These are phyloP conservation scores for Xylaria sp. DNA, from an alignment of 2,329 filamentous ascomycete genomes.

Conservation along the genomic window DNA sequence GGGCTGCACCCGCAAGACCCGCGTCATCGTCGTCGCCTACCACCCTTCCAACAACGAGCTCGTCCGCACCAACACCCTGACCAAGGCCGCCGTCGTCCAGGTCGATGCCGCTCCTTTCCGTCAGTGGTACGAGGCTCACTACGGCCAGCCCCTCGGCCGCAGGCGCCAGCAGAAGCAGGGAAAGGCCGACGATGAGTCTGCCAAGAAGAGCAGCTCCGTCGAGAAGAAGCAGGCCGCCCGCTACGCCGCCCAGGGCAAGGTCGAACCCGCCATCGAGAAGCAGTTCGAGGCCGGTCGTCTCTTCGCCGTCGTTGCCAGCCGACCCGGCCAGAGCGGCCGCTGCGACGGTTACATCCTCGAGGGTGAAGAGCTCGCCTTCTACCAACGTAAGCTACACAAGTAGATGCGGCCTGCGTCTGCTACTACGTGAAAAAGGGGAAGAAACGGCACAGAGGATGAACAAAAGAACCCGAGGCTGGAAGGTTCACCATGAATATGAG, in stretches of 20 bases:
- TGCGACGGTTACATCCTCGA: slow-evolving; percentile 98
- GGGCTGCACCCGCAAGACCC: slow-evolving; percentile 97
- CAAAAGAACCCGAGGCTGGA: slow-evolving; percentile 35
- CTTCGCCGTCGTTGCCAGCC: slow-evolving; percentile 90
- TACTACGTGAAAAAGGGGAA: slow-evolving; percentile 23
- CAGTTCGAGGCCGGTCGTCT: slow-evolving; percentile 99
- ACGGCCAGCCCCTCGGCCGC: slow-evolving; percentile 89
- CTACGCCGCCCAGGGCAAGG: slow-evolving; percentile 86
- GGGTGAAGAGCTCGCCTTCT: slow-evolving; percentile 99
- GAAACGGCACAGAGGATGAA: slow-evolving; percentile 36
- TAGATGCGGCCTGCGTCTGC: slow-evolving; percentile 63
- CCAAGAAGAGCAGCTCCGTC: slow-evolving; percentile 94
- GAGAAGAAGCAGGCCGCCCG: slow-evolving; percentile 96
- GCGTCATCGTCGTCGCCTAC: slow-evolving; percentile 98
- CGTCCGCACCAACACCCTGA: slow-evolving; percentile 99
- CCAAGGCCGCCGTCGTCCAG: slow-evolving; percentile 98
- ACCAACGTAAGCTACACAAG: slow-evolving; percentile 99
- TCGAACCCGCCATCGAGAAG: slow-evolving; percentile 91
- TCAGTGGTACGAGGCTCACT: slow-evolving; percentile 99
- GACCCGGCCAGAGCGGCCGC: slow-evolving; percentile 96
- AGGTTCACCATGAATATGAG: slow-evolving; percentile 38
- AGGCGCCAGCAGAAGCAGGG: slow-evolving; percentile 87
- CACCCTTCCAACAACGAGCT: slow-evolving; percentile 99
- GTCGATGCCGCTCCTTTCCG: slow-evolving; percentile 98
- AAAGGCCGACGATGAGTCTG: slow-evolving; percentile 72